A percentile compares a stretch with the other conserved stretches of the same genome.
phyloP scores from a whole-genome alignment of 805 yeast genomes.

The Candida fluviatilis region DNA sequence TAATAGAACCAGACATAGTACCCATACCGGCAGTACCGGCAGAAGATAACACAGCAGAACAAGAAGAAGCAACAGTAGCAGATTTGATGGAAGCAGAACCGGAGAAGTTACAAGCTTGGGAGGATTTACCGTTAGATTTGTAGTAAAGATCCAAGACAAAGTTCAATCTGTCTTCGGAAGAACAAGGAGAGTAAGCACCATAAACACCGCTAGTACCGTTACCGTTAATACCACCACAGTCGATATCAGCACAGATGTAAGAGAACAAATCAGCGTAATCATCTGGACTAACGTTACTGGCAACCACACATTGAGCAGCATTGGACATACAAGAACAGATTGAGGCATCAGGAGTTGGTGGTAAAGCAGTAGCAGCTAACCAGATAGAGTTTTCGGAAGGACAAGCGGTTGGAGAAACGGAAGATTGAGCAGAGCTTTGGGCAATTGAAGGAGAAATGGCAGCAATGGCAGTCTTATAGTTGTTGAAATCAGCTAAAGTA shows the following conservation, averaged over 20 bases:
- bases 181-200: slow-evolving; percentile 41
- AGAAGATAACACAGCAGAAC: slow-evolving; percentile 53
- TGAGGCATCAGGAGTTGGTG: slow-evolving; percentile 39
- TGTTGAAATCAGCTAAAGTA: slow-evolving; percentile 59
- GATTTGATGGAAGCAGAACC: slow-evolving; percentile 38
- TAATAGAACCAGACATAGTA: slow-evolving; percentile 35
- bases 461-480: slow-evolving; percentile 58
- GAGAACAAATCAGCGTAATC: slow-evolving; percentile 33
- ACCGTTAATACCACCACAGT: slow-evolving; percentile 35
- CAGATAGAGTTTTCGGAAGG: slow-evolving; percentile 31
- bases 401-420: slow-evolving; percentile 30
- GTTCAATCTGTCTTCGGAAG: slow-evolving; percentile 31
- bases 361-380: slow-evolving; percentile 37
- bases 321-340: slow-evolving; percentile 34
- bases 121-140: slow-evolving; percentile 19
- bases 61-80: slow-evolving; percentile 37
- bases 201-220: slow-evolving; percentile 38
- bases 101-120: slow-evolving; percentile 33
- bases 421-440: slow-evolving; percentile 16
- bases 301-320: slow-evolving; percentile 34
- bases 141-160: slow-evolving; percentile 38
- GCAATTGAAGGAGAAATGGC: slow-evolving; percentile 34
- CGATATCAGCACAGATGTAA: slow-evolving; percentile 28
- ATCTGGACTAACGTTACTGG: slow-evolving; percentile 20
- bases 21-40: slow-evolving; percentile 75